These are phyloP conservation scores for Fusarium denticulatum DNA, from an alignment of 2,329 filamentous ascomycete species.

Conservation along the genomic window DNA sequence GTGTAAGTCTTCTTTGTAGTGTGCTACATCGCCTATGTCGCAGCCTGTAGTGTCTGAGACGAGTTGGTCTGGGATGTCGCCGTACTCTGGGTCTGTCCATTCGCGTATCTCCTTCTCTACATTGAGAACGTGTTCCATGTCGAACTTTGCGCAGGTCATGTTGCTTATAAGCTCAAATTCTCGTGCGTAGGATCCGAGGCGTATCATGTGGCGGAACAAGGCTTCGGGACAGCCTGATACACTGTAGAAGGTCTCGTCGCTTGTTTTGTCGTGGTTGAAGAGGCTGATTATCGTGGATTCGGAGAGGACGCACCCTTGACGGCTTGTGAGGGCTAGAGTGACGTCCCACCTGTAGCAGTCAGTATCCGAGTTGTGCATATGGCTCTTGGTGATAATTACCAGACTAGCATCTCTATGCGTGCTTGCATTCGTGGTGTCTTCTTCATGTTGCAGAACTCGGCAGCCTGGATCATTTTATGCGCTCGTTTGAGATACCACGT, in stretches of 20 bases:
- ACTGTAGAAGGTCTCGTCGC: neutral
- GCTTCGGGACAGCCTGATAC: neutral
- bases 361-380: fast-evolving
- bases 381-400: fast-evolving
- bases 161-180: neutral
- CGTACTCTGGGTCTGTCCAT: neutral
- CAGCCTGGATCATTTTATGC: neutral
- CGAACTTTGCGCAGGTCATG: neutral
- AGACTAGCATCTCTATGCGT: neutral
- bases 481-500: neutral
- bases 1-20: neutral
- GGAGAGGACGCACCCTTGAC: neutral
- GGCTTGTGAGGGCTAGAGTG: neutral
- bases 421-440: neutral
- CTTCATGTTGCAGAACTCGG: neutral
- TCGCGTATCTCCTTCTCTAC: neutral
- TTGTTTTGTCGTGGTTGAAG: neutral
- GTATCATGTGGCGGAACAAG: neutral
- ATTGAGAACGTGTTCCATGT: neutral
- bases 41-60: neutral
- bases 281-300: neutral
- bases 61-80: neutral
- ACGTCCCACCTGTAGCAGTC: neutral
- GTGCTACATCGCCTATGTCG: neutral
- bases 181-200: neutral